These are phyloP conservation scores for Logfia minima DNA, from an alignment of 129 eudicot species.

Conservation along the genomic window DNA sequence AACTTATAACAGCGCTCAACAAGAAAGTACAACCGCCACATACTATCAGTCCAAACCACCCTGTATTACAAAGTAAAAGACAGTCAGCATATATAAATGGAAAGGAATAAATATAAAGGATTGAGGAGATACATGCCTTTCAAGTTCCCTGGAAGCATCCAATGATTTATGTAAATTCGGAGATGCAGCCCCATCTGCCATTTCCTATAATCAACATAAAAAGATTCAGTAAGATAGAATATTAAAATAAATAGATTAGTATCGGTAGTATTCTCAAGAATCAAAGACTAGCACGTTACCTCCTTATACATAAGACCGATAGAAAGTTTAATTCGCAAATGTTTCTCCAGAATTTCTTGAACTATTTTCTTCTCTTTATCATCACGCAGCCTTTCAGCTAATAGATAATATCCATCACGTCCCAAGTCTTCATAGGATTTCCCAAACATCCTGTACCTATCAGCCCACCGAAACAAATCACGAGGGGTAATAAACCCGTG, in stretches of 20 bases:
- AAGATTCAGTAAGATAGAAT: constrained; percentile 12
- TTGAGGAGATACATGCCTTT: constrained; percentile 42
- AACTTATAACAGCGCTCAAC: constrained; percentile 79
- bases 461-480: constrained; percentile 97
- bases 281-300: constrained; percentile 32
- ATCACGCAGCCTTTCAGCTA: constrained; percentile 94
- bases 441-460: constrained; percentile 63
- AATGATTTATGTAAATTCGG: constrained; percentile 20
- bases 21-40: constrained; percentile 83
- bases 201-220: constrained; percentile 34
- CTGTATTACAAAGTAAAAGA: constrained; percentile 36
- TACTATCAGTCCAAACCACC: constrained; percentile 81
- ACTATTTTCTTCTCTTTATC: constrained; percentile 67
- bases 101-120: neutral
- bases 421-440: constrained; percentile 69
- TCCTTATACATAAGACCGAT: constrained; percentile 55
- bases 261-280: neutral
- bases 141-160: constrained; percentile 38
- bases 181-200: constrained; percentile 28
- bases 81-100: neutral
- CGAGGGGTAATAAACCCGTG: constrained; percentile 96
- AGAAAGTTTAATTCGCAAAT: constrained; percentile 54
- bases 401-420: constrained; percentile 76
- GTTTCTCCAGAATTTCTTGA: constrained; percentile 74
- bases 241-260: neutral